phyloP scores from a whole-genome alignment of 768 basidiomycete genomes.

The Tephrocybe sp. region DNA sequence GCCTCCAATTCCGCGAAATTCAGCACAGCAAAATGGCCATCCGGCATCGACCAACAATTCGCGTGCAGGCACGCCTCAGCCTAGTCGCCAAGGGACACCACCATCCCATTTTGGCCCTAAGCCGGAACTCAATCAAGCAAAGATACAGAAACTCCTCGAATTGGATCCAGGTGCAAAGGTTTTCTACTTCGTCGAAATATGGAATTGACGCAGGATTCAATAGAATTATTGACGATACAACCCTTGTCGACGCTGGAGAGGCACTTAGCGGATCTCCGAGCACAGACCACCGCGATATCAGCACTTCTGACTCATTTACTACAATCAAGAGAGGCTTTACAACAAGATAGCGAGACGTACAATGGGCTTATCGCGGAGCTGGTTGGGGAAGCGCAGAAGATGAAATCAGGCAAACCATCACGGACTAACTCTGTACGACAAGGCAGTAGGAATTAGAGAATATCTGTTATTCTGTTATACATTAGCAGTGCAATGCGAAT shows the following conservation, averaged over 20 bases:
- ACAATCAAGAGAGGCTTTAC: constrained; percentile 77
- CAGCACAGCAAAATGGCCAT: constrained; percentile 26
- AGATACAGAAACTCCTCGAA: constrained; percentile 64
- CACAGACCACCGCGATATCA: constrained; percentile 76
- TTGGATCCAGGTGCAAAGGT: constrained; percentile 60
- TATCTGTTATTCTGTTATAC: constrained; percentile 11
- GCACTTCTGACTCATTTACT: constrained; percentile 76
- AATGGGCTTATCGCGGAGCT: constrained; percentile 90
- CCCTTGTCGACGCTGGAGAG: constrained; percentile 67
- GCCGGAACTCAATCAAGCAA: constrained; percentile 69
- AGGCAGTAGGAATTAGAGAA: constrained; percentile 42
- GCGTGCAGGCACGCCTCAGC: constrained; percentile 53
- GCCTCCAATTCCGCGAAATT: constrained; percentile 63
- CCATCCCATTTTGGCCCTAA: constrained; percentile 66
- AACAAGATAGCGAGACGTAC: constrained; percentile 87
- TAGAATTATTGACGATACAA: constrained; percentile 73
- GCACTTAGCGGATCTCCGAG: constrained; percentile 64
- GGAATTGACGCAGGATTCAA: neutral
- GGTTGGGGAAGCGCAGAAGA: constrained; percentile 88
- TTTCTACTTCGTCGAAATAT: neutral
- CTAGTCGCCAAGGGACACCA: constrained; percentile 30
- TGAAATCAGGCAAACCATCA: constrained; percentile 64
- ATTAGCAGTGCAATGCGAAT: too few species aligned
- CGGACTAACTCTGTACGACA: constrained; percentile 39
- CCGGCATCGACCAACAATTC: constrained; percentile 41